A percentile compares a stretch with the other conserved stretches of the same genome.
phyloP scores from a whole-genome alignment of 2,329 filamentous ascomycete species.

The Hirsutella rhossiliensis region DNA sequence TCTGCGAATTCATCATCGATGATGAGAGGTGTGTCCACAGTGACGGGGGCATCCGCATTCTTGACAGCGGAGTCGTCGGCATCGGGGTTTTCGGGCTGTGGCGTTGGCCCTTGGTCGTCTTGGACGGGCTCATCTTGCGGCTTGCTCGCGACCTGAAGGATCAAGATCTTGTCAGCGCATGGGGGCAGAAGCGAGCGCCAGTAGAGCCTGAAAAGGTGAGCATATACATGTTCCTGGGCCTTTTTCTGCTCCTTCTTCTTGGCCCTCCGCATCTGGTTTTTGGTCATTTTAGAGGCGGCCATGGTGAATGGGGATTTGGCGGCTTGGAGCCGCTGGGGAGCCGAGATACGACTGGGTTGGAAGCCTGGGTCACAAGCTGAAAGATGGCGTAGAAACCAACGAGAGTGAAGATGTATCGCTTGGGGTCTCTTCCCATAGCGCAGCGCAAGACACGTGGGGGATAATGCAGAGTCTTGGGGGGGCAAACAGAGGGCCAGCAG shows the following conservation, averaged over 20 bases:
- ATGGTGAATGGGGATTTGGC: conserved; percentile 28
- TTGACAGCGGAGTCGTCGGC: neutral
- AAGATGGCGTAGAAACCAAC: conserved; percentile 22
- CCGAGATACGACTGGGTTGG: conserved; percentile 15
- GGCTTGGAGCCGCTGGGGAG: conserved; percentile 12
- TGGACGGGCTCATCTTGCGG: neutral
- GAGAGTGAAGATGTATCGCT: conserved; percentile 21
- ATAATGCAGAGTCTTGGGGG: neutral
- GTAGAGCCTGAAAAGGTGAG: neutral
- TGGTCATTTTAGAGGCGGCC: conserved; percentile 65
- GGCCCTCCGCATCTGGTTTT: conserved; percentile 85
- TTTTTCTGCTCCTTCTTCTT: conserved; percentile 92
- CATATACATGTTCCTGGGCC: conserved; percentile 39
- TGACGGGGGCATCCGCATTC: conserved; percentile 8
- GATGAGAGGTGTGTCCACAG: conserved; percentile 31
- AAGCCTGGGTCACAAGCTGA: conserved; percentile 21
- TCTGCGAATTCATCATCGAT: conserved; percentile 50
- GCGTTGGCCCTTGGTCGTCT: neutral
- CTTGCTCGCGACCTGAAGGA: neutral
- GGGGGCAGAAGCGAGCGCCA: neutral
- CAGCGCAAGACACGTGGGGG: neutral
- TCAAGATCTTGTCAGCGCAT: too few species aligned
- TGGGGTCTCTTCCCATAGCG: conserved; percentile 25
- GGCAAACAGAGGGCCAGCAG: neutral
- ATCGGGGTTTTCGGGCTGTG: neutral